Evolutionary conservation across 2,329 filamentous ascomycete genomes (phyloP), one percentile per base, ranked within the genome.

Genomic region (Zarea fungicola): DNA sequence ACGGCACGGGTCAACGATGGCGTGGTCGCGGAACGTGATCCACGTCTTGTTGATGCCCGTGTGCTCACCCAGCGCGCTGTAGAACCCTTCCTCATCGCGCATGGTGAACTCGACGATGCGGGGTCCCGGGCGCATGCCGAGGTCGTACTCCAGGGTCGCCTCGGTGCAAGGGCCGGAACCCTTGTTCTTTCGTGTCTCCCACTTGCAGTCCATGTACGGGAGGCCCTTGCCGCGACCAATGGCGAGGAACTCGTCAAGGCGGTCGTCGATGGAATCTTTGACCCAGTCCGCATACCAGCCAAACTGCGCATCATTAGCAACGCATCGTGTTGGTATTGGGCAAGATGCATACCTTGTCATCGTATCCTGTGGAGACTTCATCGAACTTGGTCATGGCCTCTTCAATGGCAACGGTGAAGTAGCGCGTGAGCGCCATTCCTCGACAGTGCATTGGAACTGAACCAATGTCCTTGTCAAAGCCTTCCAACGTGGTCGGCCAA

Each of bases 11-110:
- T n/a, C n/a, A n/a, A n/a, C n/a, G n/a, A n/a, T n/a, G n/a, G n/a
- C n/a, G n/a, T n/a, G n/a, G n/a, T n/a, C n/a, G 18, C 49, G 52
- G 28, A 56, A 57, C 31, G 34, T 21, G 21, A 57, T 51, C 42
- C 42, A 45, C 10, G 13, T n/a, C 23, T 45, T 22, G 1, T 37
- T 21, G 13, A 51, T 31, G 18, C 43, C 56, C 25, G 53, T 51
- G 7, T 55, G 40, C 10, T 60, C 42, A 26, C 29, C 32, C n/a
- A 60, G 52, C 4, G 42, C 50, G 23, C 50, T 51, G 35, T 43
- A 53, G 42, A 57, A 59, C 18, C 51, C 51, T 19, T 56, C 48
- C 25, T 51, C 23, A 45, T 59, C 51, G 28, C 52, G 31, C 22
- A 59, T 23, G 18, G 16, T 43, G 21, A 34, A 43, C 16, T 19